Conservation (phyloP, 345 rosid species). For the Kandelia obovata region DNA sequence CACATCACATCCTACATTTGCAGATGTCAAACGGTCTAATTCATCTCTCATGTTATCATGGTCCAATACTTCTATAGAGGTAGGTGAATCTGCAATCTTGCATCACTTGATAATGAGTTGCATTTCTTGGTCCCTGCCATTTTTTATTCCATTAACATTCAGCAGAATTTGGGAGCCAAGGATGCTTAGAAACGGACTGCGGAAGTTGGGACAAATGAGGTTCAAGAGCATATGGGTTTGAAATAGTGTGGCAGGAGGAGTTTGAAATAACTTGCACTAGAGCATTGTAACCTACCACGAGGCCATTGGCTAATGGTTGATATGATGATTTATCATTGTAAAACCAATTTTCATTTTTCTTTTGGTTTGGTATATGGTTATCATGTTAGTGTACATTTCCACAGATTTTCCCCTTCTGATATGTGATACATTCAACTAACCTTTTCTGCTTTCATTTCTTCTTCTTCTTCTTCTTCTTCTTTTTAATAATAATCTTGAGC, state of each 20-base stretch:
- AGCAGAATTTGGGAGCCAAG: constrained; percentile 17
- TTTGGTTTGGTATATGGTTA: not conserved
- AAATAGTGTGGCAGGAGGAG: not conserved
- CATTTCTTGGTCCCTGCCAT: not conserved
- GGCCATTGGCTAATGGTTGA: not conserved
- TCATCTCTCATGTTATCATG: constrained; percentile 45
- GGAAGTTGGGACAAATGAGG: constrained; percentile 8
- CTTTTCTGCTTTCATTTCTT: too few species aligned
- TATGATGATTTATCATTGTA: not conserved
- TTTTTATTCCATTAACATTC: not conserved
- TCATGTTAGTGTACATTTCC: not conserved
- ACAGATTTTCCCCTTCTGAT: not conserved
- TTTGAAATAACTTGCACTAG: too few species aligned
- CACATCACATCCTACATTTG: constrained; percentile 48
- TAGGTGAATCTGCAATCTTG: constrained; percentile 29
- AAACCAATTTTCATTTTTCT: not conserved
- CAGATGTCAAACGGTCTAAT: constrained; percentile 31
- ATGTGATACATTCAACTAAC: not conserved
- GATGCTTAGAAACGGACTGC: constrained; percentile 4
- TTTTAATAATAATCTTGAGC: too few species aligned
- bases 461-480: too few species aligned
- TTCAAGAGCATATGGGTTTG: constrained; percentile 4
- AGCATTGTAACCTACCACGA: too few species aligned
- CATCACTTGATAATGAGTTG: not conserved
- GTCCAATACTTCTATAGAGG: constrained; percentile 32